These are phyloP conservation scores for Torulaspora maleeae DNA, from an alignment of 805 yeast species.

Conservation along the genomic window DNA sequence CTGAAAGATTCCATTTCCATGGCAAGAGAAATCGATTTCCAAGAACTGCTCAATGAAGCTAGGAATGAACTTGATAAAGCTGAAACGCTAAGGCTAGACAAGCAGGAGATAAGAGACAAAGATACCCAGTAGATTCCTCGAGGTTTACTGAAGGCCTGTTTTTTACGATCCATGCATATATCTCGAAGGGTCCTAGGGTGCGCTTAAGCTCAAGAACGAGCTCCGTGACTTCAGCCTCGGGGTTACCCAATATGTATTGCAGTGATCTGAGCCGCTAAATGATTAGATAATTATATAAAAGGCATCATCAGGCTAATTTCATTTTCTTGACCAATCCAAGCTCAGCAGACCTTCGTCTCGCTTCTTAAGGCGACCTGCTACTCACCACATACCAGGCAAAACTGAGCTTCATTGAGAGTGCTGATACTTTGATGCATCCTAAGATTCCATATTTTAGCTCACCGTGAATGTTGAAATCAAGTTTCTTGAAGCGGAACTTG, in stretches of 20 bases:
- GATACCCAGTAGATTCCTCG: not conserved
- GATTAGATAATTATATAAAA: too few relatives aligned
- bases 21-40: conserved; percentile 62
- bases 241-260: too few relatives aligned
- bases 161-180: not conserved
- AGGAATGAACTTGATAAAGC: conserved; percentile 58
- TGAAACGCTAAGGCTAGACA: conserved; percentile 13
- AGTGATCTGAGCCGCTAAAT: too few relatives aligned
- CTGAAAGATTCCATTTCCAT: conserved; percentile 66
- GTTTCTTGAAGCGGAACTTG: not conserved
- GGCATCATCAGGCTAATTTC: too few relatives aligned
- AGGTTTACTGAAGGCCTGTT: not conserved
- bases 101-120: conserved; percentile 1
- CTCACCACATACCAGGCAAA: too few relatives aligned
- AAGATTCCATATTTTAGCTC: not conserved
- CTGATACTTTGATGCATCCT: not conserved
- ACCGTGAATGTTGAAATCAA: not conserved
- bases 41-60: conserved; percentile 56
- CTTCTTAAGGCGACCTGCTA: too few relatives aligned
- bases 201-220: too few relatives aligned
- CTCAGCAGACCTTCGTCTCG: too few relatives aligned
- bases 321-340: too few relatives aligned
- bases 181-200: too few relatives aligned
- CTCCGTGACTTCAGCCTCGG: too few relatives aligned
- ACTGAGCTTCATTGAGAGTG: too few relatives aligned